Conservation (phyloP, 2,329 filamentous ascomycete species). For the Aspergillus costaricaensis region DNA sequence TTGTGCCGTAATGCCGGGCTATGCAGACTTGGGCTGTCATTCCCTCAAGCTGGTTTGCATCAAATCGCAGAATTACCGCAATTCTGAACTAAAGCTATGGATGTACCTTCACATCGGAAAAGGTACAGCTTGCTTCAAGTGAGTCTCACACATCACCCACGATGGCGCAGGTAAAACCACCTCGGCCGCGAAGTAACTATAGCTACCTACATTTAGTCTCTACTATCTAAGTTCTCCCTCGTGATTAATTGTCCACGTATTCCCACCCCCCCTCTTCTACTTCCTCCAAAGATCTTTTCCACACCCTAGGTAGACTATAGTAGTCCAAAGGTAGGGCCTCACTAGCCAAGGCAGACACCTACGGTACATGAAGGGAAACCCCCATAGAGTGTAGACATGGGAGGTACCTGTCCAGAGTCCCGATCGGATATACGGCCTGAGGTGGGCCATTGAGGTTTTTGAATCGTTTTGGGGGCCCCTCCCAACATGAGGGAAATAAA, state of each 20-base stretch:
- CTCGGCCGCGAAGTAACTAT: not conserved
- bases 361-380: not conserved
- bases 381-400: not conserved
- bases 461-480: not conserved
- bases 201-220: conserved; percentile 2
- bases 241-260: not conserved
- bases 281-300: conserved; percentile 3
- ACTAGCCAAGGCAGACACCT: not conserved
- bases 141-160: too few species aligned
- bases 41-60: not conserved
- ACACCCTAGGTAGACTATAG: not conserved
- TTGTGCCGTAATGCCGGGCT: conserved; percentile 16
- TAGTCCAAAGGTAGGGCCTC: not conserved
- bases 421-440: conserved; percentile 11
- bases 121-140: not conserved
- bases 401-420: not conserved
- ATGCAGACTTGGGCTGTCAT: conserved; percentile 10
- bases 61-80: not conserved
- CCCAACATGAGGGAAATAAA: not conserved
- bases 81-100: not conserved
- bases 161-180: too few species aligned
- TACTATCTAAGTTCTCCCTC: conserved; percentile 5
- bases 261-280: not conserved
- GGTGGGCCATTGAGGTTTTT: conserved; percentile 7
- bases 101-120: not conserved